These are phyloP conservation scores for Sporothrix sp. DNA, from an alignment of 2,329 filamentous ascomycete species.

Conservation along the genomic window DNA sequence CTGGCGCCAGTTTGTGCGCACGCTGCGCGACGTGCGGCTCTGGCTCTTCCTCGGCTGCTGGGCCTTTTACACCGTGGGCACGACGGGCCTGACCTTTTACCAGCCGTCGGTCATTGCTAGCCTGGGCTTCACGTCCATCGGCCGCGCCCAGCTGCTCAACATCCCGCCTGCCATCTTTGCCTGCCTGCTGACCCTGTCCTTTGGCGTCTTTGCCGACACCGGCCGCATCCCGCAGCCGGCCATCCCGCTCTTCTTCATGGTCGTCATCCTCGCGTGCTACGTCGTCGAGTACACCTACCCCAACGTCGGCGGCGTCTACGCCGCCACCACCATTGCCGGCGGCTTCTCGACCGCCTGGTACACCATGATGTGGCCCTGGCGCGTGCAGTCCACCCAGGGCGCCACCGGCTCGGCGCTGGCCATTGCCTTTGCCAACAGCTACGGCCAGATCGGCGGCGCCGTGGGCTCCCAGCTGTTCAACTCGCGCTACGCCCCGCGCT, in stretches of 20 bases:
- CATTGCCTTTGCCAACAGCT: constrained; percentile 40
- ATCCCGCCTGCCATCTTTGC: constrained; percentile 11
- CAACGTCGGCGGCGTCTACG: constrained; percentile 23
- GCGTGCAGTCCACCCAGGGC: constrained; percentile 35
- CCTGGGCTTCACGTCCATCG: constrained; percentile 25
- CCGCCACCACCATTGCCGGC: constrained; percentile 36
- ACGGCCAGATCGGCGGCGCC: constrained; percentile 40
- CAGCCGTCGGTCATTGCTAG: constrained; percentile 31
- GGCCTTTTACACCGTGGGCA: constrained; percentile 37
- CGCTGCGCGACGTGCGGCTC: constrained; percentile 31
- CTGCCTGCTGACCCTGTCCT: constrained; percentile 6
- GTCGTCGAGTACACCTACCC: constrained; percentile 13
- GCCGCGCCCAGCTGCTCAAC: constrained; percentile 38
- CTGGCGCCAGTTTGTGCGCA: constrained; percentile 28
- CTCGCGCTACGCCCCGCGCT: constrained; percentile 34
- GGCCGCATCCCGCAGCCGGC: constrained; percentile 7
- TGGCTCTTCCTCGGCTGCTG: constrained; percentile 39
- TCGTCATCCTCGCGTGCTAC: constrained; percentile 10
- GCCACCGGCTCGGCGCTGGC: constrained; percentile 40
- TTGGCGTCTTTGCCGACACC: constrained; percentile 6
- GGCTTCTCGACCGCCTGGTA: constrained; percentile 34
- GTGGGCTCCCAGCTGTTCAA: constrained; percentile 38
- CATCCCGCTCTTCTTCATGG: constrained; percentile 9
- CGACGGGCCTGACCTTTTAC: constrained; percentile 33
- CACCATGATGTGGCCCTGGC: constrained; percentile 43